Percentiles rank a stretch among this genome's conserved stretches.
phyloP scores from a whole-genome alignment of 75 land plant species.

The Sequoia sempervirens region DNA sequence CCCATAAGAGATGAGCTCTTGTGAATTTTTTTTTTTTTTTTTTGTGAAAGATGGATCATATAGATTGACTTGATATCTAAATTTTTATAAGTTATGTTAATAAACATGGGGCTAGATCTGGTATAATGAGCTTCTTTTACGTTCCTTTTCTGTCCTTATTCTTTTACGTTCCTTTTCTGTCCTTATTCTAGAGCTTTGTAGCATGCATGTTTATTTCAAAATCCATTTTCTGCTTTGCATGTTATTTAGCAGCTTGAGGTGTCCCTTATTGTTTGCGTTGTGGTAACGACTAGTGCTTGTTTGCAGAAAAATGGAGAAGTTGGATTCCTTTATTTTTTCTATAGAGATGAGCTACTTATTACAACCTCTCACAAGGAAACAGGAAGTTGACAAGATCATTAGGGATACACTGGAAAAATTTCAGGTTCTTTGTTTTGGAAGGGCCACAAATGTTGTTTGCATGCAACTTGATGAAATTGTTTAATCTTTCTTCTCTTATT shows the following conservation, averaged over 20 bases:
- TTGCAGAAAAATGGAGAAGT: not conserved
- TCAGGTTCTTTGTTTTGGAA: conserved; percentile 82
- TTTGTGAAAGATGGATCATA: too few relatives aligned
- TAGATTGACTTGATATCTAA: too few relatives aligned
- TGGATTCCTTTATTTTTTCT: not conserved
- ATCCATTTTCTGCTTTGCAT: not conserved
- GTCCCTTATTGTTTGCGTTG: not conserved
- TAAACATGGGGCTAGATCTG: not conserved
- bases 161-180: not conserved
- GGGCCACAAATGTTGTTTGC: conserved; percentile 61
- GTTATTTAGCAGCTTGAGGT: not conserved
- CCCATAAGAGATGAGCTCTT: too few relatives aligned
- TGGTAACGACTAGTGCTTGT: not conserved
- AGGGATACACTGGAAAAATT: conserved; percentile 83
- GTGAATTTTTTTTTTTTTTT: too few relatives aligned
- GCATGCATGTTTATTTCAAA: not conserved
- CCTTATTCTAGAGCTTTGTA: not conserved
- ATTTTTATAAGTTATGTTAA: too few relatives aligned
- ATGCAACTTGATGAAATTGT: conserved; percentile 90
- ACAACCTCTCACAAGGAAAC: conserved; percentile 52
- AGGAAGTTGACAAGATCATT: conserved; percentile 64
- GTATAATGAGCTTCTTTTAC: not conserved
- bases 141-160: not conserved
- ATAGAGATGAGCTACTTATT: conserved; percentile 49
- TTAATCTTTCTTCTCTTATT: conserved; percentile 16